Evolutionary conservation across 495 filamentous ascomycete genomes (phyloP), one percentile per base, ranked within the genome.

Genomic region (Aspergillus haitiensis): DNA sequence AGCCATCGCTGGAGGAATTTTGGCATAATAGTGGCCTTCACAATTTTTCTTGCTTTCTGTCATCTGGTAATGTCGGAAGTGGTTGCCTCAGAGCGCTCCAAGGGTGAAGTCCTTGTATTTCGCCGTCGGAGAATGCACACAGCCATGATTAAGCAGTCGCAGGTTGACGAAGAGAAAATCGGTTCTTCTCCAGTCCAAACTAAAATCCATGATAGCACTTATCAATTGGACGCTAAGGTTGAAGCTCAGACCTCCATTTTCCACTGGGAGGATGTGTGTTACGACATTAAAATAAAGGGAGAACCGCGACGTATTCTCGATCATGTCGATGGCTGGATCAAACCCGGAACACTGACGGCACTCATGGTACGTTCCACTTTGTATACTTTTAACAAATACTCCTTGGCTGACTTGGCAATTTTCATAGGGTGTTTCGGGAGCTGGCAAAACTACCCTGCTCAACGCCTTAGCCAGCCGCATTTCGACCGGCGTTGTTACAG

Each of bases 181-280:
- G 7, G 31, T 1, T 21, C 57, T 13, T 15, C 46, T 35, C 47
- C 27, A 6, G 56, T 31, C 13, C 44, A 48, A 7, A 39, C 48
- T 33, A 21, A 45, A 15, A 33, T 49, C n/a, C 8, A 45, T 5
- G 11, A 33, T n/a, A 65, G 67, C 32, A 15, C 21, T 6, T 12
- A 18, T 16, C 2, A 8, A 13, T 21, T 33, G 5, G 60, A 59
- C 7, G 56, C 56, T 6, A 16, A 86, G 5, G 57, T 58, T 7
- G 58, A 68, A 36, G 46, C 75, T 7, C 70, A 73, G 50, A 69
- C 63, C 1, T 84, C 85, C 44, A 83, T 91, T 50, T 82, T 91
- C 60, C 89, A 88, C 8, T 89, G 85, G 86, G 78, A 88, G 67
- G 76, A 85, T 61, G 78, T 93, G 9, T 83, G 80, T 62, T 92